Conservation (phyloP, 257 asterid species). For the Penstemon newberryi region DNA sequence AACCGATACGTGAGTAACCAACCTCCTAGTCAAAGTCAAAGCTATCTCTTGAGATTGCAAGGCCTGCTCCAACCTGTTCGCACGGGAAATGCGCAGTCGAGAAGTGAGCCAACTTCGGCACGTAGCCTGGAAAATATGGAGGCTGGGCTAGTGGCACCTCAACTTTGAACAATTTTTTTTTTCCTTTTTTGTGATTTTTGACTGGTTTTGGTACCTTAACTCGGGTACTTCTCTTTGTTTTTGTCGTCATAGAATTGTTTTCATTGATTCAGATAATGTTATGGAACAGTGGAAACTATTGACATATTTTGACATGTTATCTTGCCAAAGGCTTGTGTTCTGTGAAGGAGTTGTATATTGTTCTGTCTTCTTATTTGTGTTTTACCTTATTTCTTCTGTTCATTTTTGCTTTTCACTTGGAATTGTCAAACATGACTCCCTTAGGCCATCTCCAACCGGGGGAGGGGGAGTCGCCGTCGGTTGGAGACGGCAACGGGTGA, state of each 20-base stretch:
- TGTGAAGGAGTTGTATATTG: conserved; percentile 9
- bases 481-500: too few relatives aligned
- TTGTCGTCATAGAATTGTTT: too few relatives aligned
- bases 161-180: conserved; percentile 26
- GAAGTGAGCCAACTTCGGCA: conserved; percentile 28
- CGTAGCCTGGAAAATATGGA: conserved; percentile 29
- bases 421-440: too few relatives aligned
- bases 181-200: conserved; percentile 6
- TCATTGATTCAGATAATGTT: too few relatives aligned
- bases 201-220: conserved; percentile 22
- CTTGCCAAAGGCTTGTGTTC: not conserved
- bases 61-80: conserved; percentile 68
- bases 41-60: conserved; percentile 75
- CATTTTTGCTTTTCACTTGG: too few relatives aligned
- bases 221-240: not conserved
- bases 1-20: conserved; percentile 63
- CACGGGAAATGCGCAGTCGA: conserved; percentile 39
- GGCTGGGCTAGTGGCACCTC: conserved; percentile 44
- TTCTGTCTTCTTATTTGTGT: not conserved
- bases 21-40: conserved; percentile 59
- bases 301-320: too few relatives aligned
- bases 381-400: not conserved
- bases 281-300: too few relatives aligned
- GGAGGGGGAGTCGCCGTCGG: too few relatives aligned
- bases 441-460: too few relatives aligned